Evolutionary conservation across 305 asterid species (phyloP).

Genomic region (Fraxinus floribunda): DNA sequence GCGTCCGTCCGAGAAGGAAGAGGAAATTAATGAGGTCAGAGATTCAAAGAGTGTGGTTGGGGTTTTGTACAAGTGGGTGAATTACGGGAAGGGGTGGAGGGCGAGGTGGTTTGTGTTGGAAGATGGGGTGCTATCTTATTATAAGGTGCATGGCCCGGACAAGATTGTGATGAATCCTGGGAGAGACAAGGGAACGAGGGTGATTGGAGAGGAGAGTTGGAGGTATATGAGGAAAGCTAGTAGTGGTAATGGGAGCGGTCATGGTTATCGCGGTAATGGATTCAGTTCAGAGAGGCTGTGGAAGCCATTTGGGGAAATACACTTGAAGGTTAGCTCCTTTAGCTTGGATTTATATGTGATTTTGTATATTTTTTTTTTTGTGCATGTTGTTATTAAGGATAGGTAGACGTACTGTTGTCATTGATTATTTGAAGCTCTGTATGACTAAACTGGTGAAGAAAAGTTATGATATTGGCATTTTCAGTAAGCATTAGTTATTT

Average conservation of each 20-base stretch:
- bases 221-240: slow-evolving; percentile 82
- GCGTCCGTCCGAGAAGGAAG: slow-evolving; percentile 27
- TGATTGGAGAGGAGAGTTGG: slow-evolving; percentile 89
- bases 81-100: slow-evolving; percentile 98
- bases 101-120: slow-evolving; percentile 95
- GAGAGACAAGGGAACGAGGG: slow-evolving; percentile 71
- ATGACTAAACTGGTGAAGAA: not conserved
- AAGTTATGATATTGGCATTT: slow-evolving; percentile 6
- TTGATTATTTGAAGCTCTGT: not conserved
- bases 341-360: slow-evolving; percentile 5
- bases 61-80: slow-evolving; percentile 90
- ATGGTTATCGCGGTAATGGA: slow-evolving; percentile 33
- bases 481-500: not conserved
- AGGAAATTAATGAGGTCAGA: slow-evolving; percentile 43
- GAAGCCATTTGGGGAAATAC: slow-evolving; percentile 93
- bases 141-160: slow-evolving; percentile 94
- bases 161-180: slow-evolving; percentile 61
- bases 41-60: slow-evolving; percentile 63
- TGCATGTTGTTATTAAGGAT: not conserved
- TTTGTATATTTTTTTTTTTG: not conserved
- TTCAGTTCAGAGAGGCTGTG: slow-evolving; percentile 52
- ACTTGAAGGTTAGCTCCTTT: slow-evolving; percentile 69
- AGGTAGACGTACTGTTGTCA: slow-evolving; percentile 7
- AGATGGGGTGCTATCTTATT: slow-evolving; percentile 94
- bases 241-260: slow-evolving; percentile 37